These are phyloP conservation scores for Dactylellina cionopaga DNA, from an alignment of 2,329 filamentous ascomycete genomes.

Conservation along the genomic window DNA sequence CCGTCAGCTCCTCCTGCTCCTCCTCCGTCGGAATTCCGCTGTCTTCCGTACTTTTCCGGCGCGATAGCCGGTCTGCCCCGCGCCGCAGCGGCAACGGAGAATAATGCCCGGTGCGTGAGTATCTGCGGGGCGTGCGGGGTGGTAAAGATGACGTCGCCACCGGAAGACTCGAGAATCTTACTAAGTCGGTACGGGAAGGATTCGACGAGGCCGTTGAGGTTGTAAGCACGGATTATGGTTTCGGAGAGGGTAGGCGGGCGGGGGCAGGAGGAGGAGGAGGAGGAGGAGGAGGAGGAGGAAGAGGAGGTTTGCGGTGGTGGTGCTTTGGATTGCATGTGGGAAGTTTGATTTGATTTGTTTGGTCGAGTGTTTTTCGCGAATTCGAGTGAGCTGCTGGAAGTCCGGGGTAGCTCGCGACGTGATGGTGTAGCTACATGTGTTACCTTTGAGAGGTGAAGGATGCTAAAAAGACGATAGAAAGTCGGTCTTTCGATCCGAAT, in stretches of 20 bases:
- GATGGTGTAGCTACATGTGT: background rate
- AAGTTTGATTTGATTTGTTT: no score
- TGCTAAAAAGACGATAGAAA: no score
- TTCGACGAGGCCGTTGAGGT: conserved; percentile 10
- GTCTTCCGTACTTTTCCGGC: conserved; percentile 18
- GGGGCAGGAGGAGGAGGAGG: background rate
- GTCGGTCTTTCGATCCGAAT: no score
- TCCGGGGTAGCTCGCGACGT: conserved; percentile 7
- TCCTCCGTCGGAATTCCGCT: no score
- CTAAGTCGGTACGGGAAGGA: background rate
- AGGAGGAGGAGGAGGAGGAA: background rate
- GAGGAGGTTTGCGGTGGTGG: background rate
- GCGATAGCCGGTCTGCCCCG: conserved; percentile 23
- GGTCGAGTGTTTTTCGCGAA: background rate
- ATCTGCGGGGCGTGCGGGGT: conserved; percentile 7
- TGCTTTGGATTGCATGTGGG: background rate
- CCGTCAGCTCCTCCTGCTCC: no score
- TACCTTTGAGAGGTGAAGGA: no score
- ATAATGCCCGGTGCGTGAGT: conserved; percentile 5
- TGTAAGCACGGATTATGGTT: conserved; percentile 31
- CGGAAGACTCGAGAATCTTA: background rate
- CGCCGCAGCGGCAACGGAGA: conserved; percentile 33
- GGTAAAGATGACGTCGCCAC: conserved; percentile 20
- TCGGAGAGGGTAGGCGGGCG: conserved; percentile 4
- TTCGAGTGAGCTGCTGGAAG: background rate